Evolutionary conservation across 495 filamentous ascomycete species (phyloP).

Genomic region (Xylaria castorea): DNA sequence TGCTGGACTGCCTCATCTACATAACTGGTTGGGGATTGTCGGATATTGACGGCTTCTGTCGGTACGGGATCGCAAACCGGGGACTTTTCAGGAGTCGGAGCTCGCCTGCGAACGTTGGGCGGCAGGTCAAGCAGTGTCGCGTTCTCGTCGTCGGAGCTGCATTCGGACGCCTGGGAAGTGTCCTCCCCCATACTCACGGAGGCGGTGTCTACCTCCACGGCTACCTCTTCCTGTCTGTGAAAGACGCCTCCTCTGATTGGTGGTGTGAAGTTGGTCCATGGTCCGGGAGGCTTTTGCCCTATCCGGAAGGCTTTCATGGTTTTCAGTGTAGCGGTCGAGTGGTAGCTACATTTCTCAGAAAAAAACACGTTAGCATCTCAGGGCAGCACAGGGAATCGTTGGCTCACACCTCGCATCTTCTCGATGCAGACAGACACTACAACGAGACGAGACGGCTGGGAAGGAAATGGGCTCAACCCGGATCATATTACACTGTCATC

Average conservation of each 20-base stretch:
- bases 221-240: slow-evolving; percentile 49
- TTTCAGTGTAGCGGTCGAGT: slow-evolving; percentile 69
- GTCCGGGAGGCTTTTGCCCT: slow-evolving; percentile 70
- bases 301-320: slow-evolving; percentile 80
- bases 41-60: neutral
- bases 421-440: neutral
- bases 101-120: slow-evolving; percentile 2
- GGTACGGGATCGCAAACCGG: neutral
- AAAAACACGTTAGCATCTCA: neutral
- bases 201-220: neutral
- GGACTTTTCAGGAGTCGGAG: neutral
- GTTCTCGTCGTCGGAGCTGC: neutral
- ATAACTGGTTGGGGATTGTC: slow-evolving; percentile 40
- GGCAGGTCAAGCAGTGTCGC: neutral
- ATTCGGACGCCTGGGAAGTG: neutral
- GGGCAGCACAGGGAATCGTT: neutral
- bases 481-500: slow-evolving; percentile 49
- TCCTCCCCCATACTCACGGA: neutral
- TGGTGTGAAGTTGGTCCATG: slow-evolving; percentile 79
- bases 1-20: slow-evolving; percentile 42
- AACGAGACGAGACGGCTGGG: slow-evolving; percentile 18
- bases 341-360: slow-evolving; percentile 60
- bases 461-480: slow-evolving; percentile 18
- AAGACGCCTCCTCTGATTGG: slow-evolving; percentile 85
- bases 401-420: slow-evolving; percentile 19